phyloP scores from a whole-genome alignment of 768 basidiomycete species.

The Cystofilobasidium bisporidii region DNA sequence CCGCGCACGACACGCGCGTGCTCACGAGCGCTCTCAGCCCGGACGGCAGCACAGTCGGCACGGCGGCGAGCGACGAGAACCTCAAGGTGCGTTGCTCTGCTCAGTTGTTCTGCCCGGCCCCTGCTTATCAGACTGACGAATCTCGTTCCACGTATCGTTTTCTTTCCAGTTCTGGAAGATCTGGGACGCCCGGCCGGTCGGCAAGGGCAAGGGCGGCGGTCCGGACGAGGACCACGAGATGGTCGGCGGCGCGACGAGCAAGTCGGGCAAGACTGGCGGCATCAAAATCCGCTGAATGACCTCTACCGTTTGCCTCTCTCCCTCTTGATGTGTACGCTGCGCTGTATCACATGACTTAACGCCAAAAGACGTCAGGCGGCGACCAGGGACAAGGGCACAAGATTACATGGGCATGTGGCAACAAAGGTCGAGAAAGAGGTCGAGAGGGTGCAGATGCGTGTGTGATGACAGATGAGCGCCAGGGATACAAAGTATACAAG shows the following conservation, averaged over 20 bases:
- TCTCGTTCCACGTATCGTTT: not conserved
- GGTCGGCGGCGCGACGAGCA: conserved; percentile 14
- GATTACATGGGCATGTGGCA: too few species aligned
- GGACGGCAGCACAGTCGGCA: conserved; percentile 81
- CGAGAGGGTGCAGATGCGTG: not conserved
- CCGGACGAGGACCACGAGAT: conserved; percentile 35
- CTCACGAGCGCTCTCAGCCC: conserved; percentile 77
- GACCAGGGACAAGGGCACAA: too few species aligned
- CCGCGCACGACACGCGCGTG: conserved; percentile 87
- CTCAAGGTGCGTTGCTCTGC: conserved; percentile 54
- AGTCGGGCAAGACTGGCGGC: conserved; percentile 26
- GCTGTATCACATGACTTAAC: too few species aligned
- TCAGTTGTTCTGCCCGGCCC: too few species aligned
- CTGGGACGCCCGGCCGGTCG: conserved; percentile 38
- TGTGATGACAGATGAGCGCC: too few species aligned
- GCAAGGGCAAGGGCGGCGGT: conserved; percentile 28
- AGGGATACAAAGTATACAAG: not conserved
- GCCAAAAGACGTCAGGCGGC: too few species aligned
- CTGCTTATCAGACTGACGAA: too few species aligned
- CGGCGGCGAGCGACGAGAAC: conserved; percentile 89
- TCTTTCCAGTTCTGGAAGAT: conserved; percentile 58
- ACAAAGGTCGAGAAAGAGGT: not conserved
- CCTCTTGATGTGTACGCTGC: too few species aligned
- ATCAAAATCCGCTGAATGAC: conserved; percentile 22
- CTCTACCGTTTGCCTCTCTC: not conserved